phyloP scores from a whole-genome alignment of 2,329 filamentous ascomycete species.

The Penicillium sp. region DNA sequence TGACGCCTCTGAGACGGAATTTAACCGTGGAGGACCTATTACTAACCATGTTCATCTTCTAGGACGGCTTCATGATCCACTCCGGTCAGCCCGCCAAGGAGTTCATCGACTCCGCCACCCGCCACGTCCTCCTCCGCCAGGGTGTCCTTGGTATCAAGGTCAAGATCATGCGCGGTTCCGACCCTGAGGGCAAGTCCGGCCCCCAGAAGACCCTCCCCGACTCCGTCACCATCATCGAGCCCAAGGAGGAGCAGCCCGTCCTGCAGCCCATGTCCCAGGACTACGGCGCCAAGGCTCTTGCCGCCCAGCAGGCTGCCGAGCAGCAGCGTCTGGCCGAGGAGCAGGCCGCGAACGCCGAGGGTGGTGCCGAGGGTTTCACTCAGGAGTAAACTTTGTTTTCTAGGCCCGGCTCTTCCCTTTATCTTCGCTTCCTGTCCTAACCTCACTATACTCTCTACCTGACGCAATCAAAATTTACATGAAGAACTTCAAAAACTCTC shows the following conservation, averaged over 20 bases:
- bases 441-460: conserved; percentile 37
- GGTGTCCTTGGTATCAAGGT: conserved; percentile 99
- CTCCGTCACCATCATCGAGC: conserved; percentile 99
- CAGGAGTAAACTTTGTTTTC: conserved; percentile 49
- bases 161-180: conserved; percentile 99
- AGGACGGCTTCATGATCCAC: conserved; percentile 99
- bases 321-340: conserved; percentile 62
- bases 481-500: conserved; percentile 25
- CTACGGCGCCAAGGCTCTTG: conserved; percentile 90
- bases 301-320: conserved; percentile 58
- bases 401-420: conserved; percentile 31
- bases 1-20: not conserved
- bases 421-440: conserved; percentile 33
- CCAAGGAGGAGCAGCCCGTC: conserved; percentile 97
- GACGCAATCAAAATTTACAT: conserved; percentile 42
- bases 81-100: conserved; percentile 99
- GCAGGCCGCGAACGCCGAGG: conserved; percentile 53
- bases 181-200: conserved; percentile 98
- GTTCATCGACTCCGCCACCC: conserved; percentile 98
- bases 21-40: not conserved
- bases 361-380: conserved; percentile 44
- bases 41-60: conserved; percentile 9
- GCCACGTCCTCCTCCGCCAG: conserved; percentile 99
- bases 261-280: conserved; percentile 96
- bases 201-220: conserved; percentile 97